A percentile compares a stretch with the other conserved stretches of the same genome.
Evolutionary conservation across 2,329 filamentous ascomycete species (phyloP).

Genomic region (Zasmidium angulare): DNA sequence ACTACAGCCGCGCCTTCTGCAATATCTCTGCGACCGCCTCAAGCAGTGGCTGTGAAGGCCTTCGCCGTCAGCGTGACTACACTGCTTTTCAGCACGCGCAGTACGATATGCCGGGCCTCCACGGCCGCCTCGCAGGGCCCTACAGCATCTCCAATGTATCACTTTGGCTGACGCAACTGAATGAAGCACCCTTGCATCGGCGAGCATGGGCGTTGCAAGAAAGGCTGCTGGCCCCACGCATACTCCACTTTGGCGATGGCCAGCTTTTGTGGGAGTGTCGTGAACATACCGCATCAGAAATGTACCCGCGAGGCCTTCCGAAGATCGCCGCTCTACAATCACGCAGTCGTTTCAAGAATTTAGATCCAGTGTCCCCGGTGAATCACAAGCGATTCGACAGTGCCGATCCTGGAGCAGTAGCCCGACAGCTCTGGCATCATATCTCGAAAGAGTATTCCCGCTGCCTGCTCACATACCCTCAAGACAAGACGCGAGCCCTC

Average conservation of each 20-base stretch:
- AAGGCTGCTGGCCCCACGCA: background rate
- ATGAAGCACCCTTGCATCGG: background rate
- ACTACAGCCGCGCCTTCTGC: background rate
- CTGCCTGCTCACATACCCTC: slow-evolving; percentile 4
- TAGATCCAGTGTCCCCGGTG: background rate
- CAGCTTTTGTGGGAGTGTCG: background rate
- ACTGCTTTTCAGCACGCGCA: background rate
- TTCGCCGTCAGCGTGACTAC: background rate
- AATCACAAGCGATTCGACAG: background rate
- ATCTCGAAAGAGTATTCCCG: background rate
- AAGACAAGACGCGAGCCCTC: background rate
- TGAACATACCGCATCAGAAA: background rate
- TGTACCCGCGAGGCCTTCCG: background rate
- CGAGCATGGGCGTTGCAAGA: background rate
- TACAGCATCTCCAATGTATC: background rate
- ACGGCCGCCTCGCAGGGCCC: background rate
- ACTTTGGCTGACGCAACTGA: background rate
- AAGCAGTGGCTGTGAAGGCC: background rate
- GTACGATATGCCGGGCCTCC: background rate
- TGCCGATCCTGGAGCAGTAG: background rate
- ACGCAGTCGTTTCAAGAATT: background rate
- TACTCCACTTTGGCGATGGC: background rate
- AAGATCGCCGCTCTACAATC: background rate
- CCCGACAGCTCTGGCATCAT: background rate
- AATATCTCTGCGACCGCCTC: background rate